phyloP scores from a whole-genome alignment of 148 eudicot genomes.

The Simmondsia chinensis region DNA sequence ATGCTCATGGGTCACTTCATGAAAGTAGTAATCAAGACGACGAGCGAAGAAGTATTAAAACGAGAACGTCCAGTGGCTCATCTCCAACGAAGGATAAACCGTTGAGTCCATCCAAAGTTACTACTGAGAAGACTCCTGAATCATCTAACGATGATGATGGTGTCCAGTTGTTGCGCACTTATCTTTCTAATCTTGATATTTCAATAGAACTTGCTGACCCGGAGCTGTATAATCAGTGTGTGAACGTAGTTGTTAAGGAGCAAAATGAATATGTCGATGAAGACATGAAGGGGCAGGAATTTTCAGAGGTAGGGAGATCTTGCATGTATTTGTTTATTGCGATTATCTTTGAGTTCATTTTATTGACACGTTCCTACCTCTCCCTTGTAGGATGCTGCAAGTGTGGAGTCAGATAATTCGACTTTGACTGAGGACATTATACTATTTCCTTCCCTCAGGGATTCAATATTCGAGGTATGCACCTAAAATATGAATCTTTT shows the following conservation, averaged over 20 bases:
- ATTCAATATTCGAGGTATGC: conserved; percentile 74
- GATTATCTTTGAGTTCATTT: not conserved
- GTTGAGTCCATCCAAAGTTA: conserved; percentile 16
- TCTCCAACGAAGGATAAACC: conserved; percentile 26
- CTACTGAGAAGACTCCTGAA: conserved; percentile 30
- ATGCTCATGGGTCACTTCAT: conserved; percentile 23
- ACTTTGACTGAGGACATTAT: conserved; percentile 22
- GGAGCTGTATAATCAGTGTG: conserved; percentile 56
- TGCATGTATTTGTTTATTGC: not conserved
- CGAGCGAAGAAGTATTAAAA: conserved; percentile 23
- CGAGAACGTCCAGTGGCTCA: conserved; percentile 22
- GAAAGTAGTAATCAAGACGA: conserved; percentile 28
- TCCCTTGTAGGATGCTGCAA: conserved; percentile 26
- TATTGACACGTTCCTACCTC: not conserved
- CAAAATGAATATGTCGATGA: conserved; percentile 22
- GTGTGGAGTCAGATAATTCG: conserved; percentile 18
- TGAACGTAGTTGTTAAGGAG: conserved; percentile 36
- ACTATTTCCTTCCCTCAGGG: conserved; percentile 35
- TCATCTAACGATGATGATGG: conserved; percentile 29
- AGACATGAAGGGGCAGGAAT: conserved; percentile 29
- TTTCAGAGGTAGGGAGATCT: conserved; percentile 39
- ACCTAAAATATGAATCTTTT: no score
- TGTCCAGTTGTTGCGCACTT: conserved; percentile 27
- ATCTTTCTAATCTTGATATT: conserved; percentile 70
- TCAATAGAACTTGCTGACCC: conserved; percentile 63